Evolutionary conservation across 768 basidiomycete genomes (phyloP).

Genomic region (Auricularia sp.): DNA sequence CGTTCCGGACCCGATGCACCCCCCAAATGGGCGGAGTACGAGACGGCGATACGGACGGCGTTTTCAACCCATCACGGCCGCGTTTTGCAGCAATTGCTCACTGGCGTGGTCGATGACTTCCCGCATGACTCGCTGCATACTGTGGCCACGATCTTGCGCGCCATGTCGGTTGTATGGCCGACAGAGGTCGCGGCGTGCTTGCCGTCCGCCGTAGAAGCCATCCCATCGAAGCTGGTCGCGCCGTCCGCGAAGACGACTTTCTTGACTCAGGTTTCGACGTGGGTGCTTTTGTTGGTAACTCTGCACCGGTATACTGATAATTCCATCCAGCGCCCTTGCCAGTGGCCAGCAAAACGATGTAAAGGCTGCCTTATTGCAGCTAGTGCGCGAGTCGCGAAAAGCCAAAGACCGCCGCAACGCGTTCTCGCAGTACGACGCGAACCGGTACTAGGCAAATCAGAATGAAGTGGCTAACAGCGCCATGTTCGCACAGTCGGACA

Average conservation of each 20-base stretch:
- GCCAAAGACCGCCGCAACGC: background rate
- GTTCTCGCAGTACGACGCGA: background rate
- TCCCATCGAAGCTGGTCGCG: conserved; percentile 53
- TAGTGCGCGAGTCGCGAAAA: background rate
- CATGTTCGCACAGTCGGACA: background rate
- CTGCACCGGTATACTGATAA: background rate
- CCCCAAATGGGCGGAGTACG: conserved; percentile 53
- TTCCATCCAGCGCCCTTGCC: background rate
- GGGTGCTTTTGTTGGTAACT: conserved; percentile 21
- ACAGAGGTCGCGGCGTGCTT: conserved; percentile 63
- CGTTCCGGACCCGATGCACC: conserved; percentile 33
- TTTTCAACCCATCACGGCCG: conserved; percentile 64
- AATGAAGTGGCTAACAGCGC: background rate
- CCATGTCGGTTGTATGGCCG: conserved; percentile 57
- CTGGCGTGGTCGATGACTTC: conserved; percentile 77
- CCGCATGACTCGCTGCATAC: conserved; percentile 70
- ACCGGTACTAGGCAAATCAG: background rate
- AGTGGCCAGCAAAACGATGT: background rate
- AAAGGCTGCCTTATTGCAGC: background rate
- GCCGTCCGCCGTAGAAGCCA: conserved; percentile 55
- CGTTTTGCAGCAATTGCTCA: conserved; percentile 56
- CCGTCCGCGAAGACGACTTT: conserved; percentile 61
- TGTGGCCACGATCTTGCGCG: conserved; percentile 71
- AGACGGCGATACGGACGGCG: conserved; percentile 46
- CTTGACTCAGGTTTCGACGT: conserved; percentile 66